Evolutionary conservation across 768 basidiomycete genomes (phyloP), one percentile per base, ranked within the genome.

Genomic region (Mycena metata): DNA sequence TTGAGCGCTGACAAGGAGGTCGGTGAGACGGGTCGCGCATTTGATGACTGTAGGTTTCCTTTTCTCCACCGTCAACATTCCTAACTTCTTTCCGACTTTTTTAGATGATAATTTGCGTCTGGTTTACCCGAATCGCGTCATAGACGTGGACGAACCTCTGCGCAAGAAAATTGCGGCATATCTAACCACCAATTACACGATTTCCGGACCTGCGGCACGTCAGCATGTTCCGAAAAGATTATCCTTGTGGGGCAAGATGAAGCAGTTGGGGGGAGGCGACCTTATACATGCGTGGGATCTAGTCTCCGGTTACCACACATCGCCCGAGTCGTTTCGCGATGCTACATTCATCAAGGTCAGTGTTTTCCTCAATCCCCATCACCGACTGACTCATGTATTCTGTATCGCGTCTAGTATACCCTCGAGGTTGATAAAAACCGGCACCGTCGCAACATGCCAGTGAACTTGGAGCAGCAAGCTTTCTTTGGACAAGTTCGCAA

Each of bases 281-380:
- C 61, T 63, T 17, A 55, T 63, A 12, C 61, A 63, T 19, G 61
- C 61, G 8, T n/a, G 54, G 45, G 45, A 47, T 23, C 26, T 64
- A 30, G 62, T 56, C 7, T 64, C 62, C 1, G 2, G 52, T 2
- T 55, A 56, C 17, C 62, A 55, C 26, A 64, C 24, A 12, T 46
- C 52, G 6, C 62, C 33, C 21, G 62, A 64, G 23, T 43, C 52
- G 11, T 42, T 55, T 10, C 62, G 62, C 33, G 62, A 64, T 39
- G 62, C 62, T 7, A 55, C 62, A 17, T 64, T 64, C n/a, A 56
- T 64, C n/a, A 55, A 56, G 54, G 62, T 63, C n/a, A n/a, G n/a
- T n/a, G n/a, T n/a, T n/a, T n/a, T n/a, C n/a, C n/a, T n/a, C n/a
- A n/a, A n/a, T n/a, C n/a, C n/a, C n/a, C n/a, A n/a, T n/a, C n/a